These are phyloP conservation scores for Penicillium sp. DNA, from an alignment of 2,329 filamentous ascomycete genomes.

Conservation along the genomic window DNA sequence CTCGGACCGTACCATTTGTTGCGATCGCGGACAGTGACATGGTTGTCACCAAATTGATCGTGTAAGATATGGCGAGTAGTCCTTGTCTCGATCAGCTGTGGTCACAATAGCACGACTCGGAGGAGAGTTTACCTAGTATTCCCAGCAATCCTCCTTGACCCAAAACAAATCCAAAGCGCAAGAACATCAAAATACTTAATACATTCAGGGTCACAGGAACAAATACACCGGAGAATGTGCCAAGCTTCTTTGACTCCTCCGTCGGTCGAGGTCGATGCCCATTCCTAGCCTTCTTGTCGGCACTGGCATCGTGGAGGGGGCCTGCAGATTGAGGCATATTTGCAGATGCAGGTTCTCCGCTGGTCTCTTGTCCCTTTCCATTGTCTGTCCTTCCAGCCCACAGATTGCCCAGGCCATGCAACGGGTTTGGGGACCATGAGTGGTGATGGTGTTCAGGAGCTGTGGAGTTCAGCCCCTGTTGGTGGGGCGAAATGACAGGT, in stretches of 20 bases:
- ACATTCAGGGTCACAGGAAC: slow-evolving; percentile 89
- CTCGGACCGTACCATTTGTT: slow-evolving; percentile 84
- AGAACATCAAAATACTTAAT: slow-evolving; percentile 86
- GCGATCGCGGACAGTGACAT: slow-evolving; percentile 86
- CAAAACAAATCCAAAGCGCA: slow-evolving; percentile 81
- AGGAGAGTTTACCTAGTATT: slow-evolving; percentile 63
- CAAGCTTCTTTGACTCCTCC: slow-evolving; percentile 61
- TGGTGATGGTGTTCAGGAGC: slow-evolving; percentile 16
- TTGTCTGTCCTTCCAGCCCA: neutral
- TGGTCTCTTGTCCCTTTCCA: slow-evolving; percentile 1
- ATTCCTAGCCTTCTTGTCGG: slow-evolving; percentile 34
- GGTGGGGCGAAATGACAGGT: slow-evolving; percentile 20
- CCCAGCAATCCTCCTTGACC: slow-evolving; percentile 77
- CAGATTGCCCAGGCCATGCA: slow-evolving; percentile 17
- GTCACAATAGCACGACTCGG: neutral
- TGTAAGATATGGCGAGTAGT: slow-evolving; percentile 72
- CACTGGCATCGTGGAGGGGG: slow-evolving; percentile 25
- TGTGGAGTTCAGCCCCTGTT: slow-evolving; percentile 26
- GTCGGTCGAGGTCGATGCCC: slow-evolving; percentile 24
- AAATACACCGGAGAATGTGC: slow-evolving; percentile 76
- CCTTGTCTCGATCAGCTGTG: slow-evolving; percentile 47
- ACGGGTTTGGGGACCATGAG: slow-evolving; percentile 23
- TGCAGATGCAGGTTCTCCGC: slow-evolving; percentile 10
- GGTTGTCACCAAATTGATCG: slow-evolving; percentile 78
- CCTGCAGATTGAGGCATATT: slow-evolving; percentile 18